Evolutionary conservation across 371 early-diverging fungal species (phyloP).

Genomic region (Mucor mucedo): DNA sequence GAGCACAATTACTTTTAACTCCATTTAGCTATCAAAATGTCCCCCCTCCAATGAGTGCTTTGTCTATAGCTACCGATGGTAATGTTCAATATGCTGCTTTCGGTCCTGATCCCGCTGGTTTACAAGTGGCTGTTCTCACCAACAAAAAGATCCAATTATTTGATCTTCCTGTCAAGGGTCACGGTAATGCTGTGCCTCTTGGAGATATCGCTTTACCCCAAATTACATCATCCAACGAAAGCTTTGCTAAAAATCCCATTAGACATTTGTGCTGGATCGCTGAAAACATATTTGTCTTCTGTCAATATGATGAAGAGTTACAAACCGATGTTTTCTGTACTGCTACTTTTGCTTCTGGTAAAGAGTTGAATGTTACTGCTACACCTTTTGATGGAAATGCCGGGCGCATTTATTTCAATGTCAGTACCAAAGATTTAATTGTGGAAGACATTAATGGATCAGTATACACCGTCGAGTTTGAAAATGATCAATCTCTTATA

Average conservation of each 20-base stretch:
- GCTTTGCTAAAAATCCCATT: constrained; percentile 23
- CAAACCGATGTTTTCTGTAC: constrained; percentile 34
- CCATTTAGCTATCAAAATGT: constrained; percentile 88
- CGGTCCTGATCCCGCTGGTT: constrained; percentile 62
- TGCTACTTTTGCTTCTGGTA: constrained; percentile 15
- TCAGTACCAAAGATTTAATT: constrained; percentile 42
- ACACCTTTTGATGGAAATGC: constrained; percentile 22
- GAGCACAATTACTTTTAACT: constrained; percentile 73
- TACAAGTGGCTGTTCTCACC: constrained; percentile 73
- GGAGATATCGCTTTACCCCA: constrained; percentile 22
- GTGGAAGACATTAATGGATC: constrained; percentile 53
- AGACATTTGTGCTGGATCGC: constrained; percentile 46
- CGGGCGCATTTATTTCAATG: constrained; percentile 40
- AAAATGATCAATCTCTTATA: constrained; percentile 10
- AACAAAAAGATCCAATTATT: constrained; percentile 56
- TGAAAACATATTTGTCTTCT: constrained; percentile 32
- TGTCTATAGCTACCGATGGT: constrained; percentile 43
- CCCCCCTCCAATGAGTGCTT: constrained; percentile 92
- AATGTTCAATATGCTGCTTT: constrained; percentile 70
- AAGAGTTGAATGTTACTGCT: constrained; percentile 14
- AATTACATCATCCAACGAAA: constrained; percentile 1
- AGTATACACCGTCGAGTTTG: constrained; percentile 41
- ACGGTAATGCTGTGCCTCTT: constrained; percentile 27
- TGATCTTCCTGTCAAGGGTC: constrained; percentile 42
- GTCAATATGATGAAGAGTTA: constrained; percentile 37